These are phyloP conservation scores for Dendrocalamus latiflorus DNA, from an alignment of 202 grass and related monocot species.

Conservation along the genomic window DNA sequence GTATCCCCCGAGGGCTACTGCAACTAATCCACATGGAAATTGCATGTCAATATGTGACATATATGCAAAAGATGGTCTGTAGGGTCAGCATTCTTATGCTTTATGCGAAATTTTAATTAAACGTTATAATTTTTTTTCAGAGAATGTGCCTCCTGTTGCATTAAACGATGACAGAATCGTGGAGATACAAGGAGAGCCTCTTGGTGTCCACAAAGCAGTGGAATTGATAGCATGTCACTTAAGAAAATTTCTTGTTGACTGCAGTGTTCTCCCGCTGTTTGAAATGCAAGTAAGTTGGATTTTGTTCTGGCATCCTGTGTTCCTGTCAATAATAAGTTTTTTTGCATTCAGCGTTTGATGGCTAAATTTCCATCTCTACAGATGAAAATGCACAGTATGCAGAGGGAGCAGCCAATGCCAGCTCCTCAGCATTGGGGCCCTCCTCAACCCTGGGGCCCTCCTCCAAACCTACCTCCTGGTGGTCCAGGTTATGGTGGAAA, in stretches of 20 bases:
- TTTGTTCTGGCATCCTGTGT: conserved; percentile 41
- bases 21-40: not conserved
- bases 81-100: not conserved
- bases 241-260: conserved; percentile 96
- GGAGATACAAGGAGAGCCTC: conserved; percentile 91
- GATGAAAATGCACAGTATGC: conserved; percentile 59
- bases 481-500: conserved; percentile 66
- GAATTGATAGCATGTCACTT: conserved; percentile 77
- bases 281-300: conserved; percentile 62
- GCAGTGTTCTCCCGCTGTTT: conserved; percentile 79
- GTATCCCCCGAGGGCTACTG: not conserved
- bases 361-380: conserved; percentile 14
- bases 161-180: conserved; percentile 91
- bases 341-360: not conserved
- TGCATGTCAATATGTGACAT: not conserved
- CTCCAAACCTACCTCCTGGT: conserved; percentile 49
- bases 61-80: not conserved
- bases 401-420: conserved; percentile 76
- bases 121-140: conserved; percentile 35
- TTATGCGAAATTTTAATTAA: conserved; percentile 4
- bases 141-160: conserved; percentile 86
- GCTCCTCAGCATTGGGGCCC: conserved; percentile 70
- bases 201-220: conserved; percentile 75
- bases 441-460: conserved; percentile 67
- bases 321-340: not conserved